Percentiles rank a stretch among this genome's conserved stretches.
These are phyloP conservation scores for Auricularia auricula-judae DNA, from an alignment of 768 basidiomycete species.

Conservation along the genomic window DNA sequence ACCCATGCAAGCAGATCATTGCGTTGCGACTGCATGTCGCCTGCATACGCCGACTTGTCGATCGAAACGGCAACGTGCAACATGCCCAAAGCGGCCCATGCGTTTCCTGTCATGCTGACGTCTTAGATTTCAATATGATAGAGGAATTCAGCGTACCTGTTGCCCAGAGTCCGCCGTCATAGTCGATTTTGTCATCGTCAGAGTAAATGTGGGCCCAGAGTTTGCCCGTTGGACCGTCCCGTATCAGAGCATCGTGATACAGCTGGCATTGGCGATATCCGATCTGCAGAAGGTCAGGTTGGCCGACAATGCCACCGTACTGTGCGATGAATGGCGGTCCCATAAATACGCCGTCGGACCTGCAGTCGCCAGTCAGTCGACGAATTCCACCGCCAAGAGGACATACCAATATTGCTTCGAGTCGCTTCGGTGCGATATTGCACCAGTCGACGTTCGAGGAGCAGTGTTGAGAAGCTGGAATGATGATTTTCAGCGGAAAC, in stretches of 20 bases:
- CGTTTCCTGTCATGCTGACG: slow-evolving; percentile 18
- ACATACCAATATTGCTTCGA: slow-evolving; percentile 21
- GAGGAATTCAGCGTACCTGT: slow-evolving; percentile 16
- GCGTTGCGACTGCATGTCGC: slow-evolving; percentile 20
- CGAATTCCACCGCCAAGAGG: slow-evolving; percentile 11
- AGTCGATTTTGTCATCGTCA: slow-evolving; percentile 11
- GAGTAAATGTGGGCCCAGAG: slow-evolving; percentile 29
- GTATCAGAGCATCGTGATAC: slow-evolving; percentile 26
- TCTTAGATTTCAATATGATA: not conserved
- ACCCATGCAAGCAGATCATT: slow-evolving; percentile 22
- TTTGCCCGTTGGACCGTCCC: slow-evolving; percentile 18
- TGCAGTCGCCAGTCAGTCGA: slow-evolving; percentile 3
- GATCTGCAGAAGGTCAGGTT: slow-evolving; percentile 27
- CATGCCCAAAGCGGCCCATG: slow-evolving; percentile 33
- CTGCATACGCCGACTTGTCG: slow-evolving; percentile 17
- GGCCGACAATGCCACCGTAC: slow-evolving; percentile 24
- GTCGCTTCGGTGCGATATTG: slow-evolving; percentile 29
- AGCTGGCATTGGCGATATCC: slow-evolving; percentile 30
- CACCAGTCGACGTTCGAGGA: slow-evolving; percentile 24
- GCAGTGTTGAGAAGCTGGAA: slow-evolving; percentile 15
- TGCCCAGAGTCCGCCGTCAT: slow-evolving; percentile 22
- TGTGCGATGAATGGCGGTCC: slow-evolving; percentile 34
- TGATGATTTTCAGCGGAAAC: not conserved
- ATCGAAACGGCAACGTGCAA: slow-evolving; percentile 28
- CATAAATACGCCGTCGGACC: slow-evolving; percentile 31